Evolutionary conservation across 768 basidiomycete species (phyloP).

Genomic region (Coprinopsis strossmayeri): DNA sequence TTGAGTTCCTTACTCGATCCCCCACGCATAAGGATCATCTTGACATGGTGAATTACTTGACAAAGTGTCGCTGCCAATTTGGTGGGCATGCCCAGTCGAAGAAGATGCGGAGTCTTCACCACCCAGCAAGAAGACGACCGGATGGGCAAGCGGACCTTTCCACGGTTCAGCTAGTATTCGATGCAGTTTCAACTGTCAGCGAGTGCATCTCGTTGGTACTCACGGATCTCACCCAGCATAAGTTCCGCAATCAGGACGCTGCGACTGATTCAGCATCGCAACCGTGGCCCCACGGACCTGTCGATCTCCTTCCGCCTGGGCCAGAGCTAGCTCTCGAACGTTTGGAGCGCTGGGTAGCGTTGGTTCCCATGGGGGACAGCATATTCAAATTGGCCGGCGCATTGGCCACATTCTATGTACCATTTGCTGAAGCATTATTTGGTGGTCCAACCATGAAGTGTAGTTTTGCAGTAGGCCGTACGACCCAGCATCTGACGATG

Average conservation of each 20-base stretch:
- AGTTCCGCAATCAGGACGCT: conserved; percentile 9
- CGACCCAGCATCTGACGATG: background rate
- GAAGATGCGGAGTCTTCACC: background rate
- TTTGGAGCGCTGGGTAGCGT: conserved; percentile 9
- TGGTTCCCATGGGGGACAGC: conserved; percentile 4
- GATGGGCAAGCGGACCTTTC: conserved; percentile 3
- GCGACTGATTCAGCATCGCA: background rate
- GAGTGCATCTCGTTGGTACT: conserved; percentile 8
- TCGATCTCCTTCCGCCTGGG: conserved; percentile 13
- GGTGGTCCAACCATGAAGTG: background rate
- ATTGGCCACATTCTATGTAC: conserved; percentile 9
- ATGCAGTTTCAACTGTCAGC: conserved; percentile 12
- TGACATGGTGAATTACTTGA: background rate
- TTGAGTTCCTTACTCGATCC: conserved; percentile 14
- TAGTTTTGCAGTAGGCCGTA: background rate
- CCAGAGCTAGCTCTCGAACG: conserved; percentile 7
- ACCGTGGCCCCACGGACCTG: conserved; percentile 12
- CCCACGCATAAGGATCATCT: conserved; percentile 6
- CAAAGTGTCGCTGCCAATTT: background rate
- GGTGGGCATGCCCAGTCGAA: too few species aligned
- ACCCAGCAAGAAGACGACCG: background rate
- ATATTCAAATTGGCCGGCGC: conserved; percentile 10
- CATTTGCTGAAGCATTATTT: conserved; percentile 10
- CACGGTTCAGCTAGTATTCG: conserved; percentile 3
- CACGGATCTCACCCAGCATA: conserved; percentile 12